Evolutionary conservation across 1,284 basidiomycete genomes (phyloP), one percentile per base, ranked within the genome.

Genomic region (Pterula multifida): DNA sequence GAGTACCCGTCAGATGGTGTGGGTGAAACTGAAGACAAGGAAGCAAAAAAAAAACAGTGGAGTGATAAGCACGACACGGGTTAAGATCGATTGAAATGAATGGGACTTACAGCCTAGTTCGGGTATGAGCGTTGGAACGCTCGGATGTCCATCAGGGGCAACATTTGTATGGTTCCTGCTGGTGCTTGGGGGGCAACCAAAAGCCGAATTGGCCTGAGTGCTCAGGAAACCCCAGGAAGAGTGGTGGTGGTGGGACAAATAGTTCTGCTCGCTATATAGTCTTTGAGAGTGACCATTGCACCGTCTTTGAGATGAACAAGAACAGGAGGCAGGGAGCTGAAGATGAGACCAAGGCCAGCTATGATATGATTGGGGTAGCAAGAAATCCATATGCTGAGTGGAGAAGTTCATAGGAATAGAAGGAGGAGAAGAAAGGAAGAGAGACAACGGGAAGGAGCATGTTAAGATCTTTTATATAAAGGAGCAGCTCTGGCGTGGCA

Each of bases 1-100:
- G 55, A 58, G 3, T 46, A 2, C 9, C 21, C 39, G n/a, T 42
- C 39, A 19, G 39, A 42, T 22, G 39, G 39, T 42, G 39, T 42
- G 21, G 39, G 39, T 42, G 39, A 42, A 42, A 42, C 39, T 42
- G 19, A 17, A 42, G 9, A 17, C 39, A 42, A 22, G 19, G n/a
- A 42, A 42, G 39, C 6, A 42, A 42, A 17, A 17, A 42, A 42
- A 17, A n/a, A 42, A 42, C 39, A 17, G 19, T 42, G 39, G 39
- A 22, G 39, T 42, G 39, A 42, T 42, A 42, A 42, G 39, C 19
- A 42, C 39, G 39, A 42, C 39, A 35, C n/a, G 32, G 32, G n/a
- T 35, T 42, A 19, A 42, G 39, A 42, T 42, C 39, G 39, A 42
- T 42, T 42, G 39, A 42, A 42, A 11, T 42, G 39, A 42, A 42